Evolutionary conservation across 495 filamentous ascomycete species (phyloP), one percentile per base, ranked within the genome.

Genomic region (Penicillium odoratum): DNA sequence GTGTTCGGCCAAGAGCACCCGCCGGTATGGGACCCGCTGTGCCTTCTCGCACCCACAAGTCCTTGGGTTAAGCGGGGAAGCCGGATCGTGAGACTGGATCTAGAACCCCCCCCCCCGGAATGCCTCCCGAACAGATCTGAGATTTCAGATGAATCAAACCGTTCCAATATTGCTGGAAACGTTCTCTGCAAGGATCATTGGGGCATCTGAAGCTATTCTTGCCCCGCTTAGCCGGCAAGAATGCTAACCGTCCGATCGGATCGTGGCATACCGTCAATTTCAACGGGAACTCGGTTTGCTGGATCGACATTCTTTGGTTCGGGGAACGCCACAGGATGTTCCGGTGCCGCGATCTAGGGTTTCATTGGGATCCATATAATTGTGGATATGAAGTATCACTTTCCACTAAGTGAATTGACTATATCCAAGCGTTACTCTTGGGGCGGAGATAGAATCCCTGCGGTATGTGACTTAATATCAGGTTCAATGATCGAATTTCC

Each of bases 171-270:
- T 36, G 34, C 51, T 54, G 55, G 25, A 48, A 59, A 60, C 59
- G 58, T 57, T 21, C 21, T 21, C 21, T 44, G 29, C 45, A 50
- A 51, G 42, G 36, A 49, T 48, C 44, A 31, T 46, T 26, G 46
- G 36, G n/a, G 34, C 8, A 33, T 26, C 18, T 51, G 10, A 21
- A 34, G 33, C 48, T 34, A 30, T 52, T 15, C 7, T 25, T 8
- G 49, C 49, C 33, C 49, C 49, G 29, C 48, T 51, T 57, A 58
- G 48, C 33, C 56, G 44, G 30, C 38, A 60, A 16, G 66, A 63
- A 69, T 61, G 58, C n/a, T 21, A 18, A 60, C 66, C 63, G 45
- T 52, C 36, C 57, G 58, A 66, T 64, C 58, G 63, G 66, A 48
- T 29, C 18, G 25, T 31, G 29, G 34, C 49, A 66, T 61, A 48